phyloP scores from a whole-genome alignment of 2,329 filamentous ascomycete species.

The Colletotrichum navitas region DNA sequence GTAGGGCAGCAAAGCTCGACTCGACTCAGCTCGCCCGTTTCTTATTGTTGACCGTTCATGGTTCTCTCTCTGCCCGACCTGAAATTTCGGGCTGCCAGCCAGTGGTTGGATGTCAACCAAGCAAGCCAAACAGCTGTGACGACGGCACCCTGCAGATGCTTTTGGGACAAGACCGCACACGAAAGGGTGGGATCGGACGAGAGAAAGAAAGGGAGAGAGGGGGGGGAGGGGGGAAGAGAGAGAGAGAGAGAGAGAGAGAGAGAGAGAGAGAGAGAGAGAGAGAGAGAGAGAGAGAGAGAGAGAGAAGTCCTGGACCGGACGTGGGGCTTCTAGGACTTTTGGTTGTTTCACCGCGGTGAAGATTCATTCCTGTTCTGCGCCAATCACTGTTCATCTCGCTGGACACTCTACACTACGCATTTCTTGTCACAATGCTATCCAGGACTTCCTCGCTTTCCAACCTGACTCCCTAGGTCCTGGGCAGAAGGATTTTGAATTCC shows the following conservation, averaged over 20 bases:
- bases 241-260: too few species aligned
- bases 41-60: not conserved
- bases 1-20: conserved; percentile 12
- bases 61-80: not conserved
- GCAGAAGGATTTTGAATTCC: not conserved
- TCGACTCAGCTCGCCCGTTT: not conserved
- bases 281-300: not conserved
- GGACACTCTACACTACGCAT: not conserved
- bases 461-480: conserved; percentile 10
- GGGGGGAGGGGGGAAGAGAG: not conserved
- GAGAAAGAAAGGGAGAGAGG: not conserved
- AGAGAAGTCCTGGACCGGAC: conserved; percentile 29
- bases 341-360: conserved; percentile 37
- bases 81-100: not conserved
- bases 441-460: not conserved
- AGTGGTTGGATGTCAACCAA: conserved; percentile 11
- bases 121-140: conserved; percentile 15
- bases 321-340: conserved; percentile 42
- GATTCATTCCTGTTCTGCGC: conserved; percentile 31
- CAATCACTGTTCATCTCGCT: conserved; percentile 22
- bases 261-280: not conserved
- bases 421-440: not conserved
- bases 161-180: not conserved
- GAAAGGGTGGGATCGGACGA: not conserved
- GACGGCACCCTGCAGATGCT: conserved; percentile 22